phyloP scores from a whole-genome alignment of 768 basidiomycete species.

The Peribolospora kevripleyi region DNA sequence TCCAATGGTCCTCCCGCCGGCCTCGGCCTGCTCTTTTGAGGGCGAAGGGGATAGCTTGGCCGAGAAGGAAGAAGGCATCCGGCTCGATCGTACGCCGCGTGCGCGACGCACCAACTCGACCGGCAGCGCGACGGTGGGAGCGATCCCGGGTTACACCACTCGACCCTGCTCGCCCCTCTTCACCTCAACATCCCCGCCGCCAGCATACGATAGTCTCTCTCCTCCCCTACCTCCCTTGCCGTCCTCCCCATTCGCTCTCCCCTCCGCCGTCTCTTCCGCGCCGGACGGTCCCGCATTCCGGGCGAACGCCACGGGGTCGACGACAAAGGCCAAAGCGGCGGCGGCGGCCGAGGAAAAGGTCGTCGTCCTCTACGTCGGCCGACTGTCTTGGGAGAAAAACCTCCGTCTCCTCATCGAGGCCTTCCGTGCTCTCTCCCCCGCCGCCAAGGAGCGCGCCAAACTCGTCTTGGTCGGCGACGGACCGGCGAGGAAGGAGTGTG shows the following conservation, averaged over 20 bases:
- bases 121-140: too few relatives aligned
- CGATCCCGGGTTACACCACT: not conserved
- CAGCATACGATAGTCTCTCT: too few relatives aligned
- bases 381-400: conserved; percentile 27
- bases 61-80: too few relatives aligned
- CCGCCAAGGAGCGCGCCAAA: not conserved
- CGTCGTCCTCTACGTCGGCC: conserved; percentile 21
- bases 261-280: too few relatives aligned
- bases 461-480: conserved; percentile 26
- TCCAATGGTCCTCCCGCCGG: conserved; percentile 3
- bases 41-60: too few relatives aligned
- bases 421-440: conserved; percentile 14
- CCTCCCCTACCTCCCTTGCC: too few relatives aligned
- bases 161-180: not conserved
- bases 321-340: too few relatives aligned
- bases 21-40: not conserved
- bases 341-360: conserved; percentile 2
- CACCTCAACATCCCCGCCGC: not conserved
- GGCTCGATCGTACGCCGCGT: too few relatives aligned
- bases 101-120: too few relatives aligned
- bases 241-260: too few relatives aligned
- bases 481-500: conserved; percentile 20
- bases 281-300: too few relatives aligned
- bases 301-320: too few relatives aligned
- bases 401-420: conserved; percentile 23